Percentiles rank a stretch among this genome's conserved stretches.
Evolutionary conservation across 164 flowering plant species (phyloP).

Genomic region (Sextonia rubra): DNA sequence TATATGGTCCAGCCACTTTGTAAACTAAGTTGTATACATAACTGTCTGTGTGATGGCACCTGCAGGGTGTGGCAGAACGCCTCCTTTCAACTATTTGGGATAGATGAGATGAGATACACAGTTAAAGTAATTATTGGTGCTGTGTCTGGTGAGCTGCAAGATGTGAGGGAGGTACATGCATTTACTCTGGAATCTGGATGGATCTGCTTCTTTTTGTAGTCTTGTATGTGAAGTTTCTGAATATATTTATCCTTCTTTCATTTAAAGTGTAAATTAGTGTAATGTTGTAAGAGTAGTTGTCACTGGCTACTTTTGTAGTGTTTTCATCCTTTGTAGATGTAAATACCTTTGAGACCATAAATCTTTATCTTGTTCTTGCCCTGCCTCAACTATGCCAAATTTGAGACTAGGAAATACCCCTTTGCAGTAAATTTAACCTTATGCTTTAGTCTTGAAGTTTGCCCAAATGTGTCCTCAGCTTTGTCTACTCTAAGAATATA

Average conservation of each 20-base stretch:
- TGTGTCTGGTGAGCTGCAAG: conserved; percentile 11
- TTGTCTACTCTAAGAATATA: too few species aligned
- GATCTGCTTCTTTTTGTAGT: conserved; percentile 1
- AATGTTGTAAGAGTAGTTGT: not conserved
- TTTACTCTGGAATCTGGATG: not conserved
- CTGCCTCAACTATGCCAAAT: too few species aligned
- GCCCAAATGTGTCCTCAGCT: too few species aligned
- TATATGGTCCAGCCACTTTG: not conserved
- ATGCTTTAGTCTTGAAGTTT: too few species aligned
- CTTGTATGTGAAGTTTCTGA: not conserved
- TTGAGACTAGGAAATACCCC: too few species aligned
- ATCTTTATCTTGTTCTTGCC: not conserved
- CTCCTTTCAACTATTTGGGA: conserved; percentile 56
- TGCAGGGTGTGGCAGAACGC: conserved; percentile 71
- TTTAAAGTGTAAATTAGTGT: conserved; percentile 2
- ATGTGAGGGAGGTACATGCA: not conserved
- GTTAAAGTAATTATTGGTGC: conserved; percentile 60
- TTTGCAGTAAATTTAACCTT: too few species aligned
- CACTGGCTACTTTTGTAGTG: too few species aligned
- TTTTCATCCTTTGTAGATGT: too few species aligned
- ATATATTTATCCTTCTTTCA: not conserved
- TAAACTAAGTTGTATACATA: not conserved
- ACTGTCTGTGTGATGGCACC: not conserved
- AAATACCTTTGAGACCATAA: not conserved
- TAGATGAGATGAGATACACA: conserved; percentile 71